Base-by-base conservation (phyloP, 1,284 basidiomycete species). In the Binderoboletus segoi region DNA sequence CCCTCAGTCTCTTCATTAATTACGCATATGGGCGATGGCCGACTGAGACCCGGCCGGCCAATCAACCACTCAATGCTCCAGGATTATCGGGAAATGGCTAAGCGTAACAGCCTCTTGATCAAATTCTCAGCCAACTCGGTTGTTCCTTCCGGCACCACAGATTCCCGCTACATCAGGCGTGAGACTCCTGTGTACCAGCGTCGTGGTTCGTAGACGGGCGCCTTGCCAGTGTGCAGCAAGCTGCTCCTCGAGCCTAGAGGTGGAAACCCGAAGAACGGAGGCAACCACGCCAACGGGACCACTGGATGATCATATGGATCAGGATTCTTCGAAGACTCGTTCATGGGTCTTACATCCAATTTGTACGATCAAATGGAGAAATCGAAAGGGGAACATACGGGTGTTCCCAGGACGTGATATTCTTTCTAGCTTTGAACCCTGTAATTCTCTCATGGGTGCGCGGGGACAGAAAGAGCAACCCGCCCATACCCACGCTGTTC, bases 401-500 rank as follows among this genome's bases (percentile, higher is more conserved):
- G 21, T 16, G 37, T 62, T 64, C 59, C 46, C 59, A 63, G 20
- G 40, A 16, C 30, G 16, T 23, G 33, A 26, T 32, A 20, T 4
- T 35, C 30, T 41, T 35, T 37, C 32, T 43, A 23, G 6, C 8
- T 15, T 28, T 26, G 28, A 28, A 6, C n/a, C 28, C 24, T 15
- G 30, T 4, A 3, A 23, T 37, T 41, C 43, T 59, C 56, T 42
- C 42, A 48, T 61, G 46, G 23, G 32, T 28, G 21, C 20, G 24
- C 8, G 6, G 35, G 3, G 35, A 26, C 26, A 26, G 16, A 40
- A 23, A 21, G 40, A 45, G 26, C 8, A 11, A 12, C 7, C 8
- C 26, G 55, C 38, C 21, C n/a, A 21, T 42, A 55, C 56, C 57
- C 58, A 61, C 59, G 30, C 42, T n/a, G 21, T 24, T 18, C 26